phyloP scores from a whole-genome alignment of 208 protist species.

The Wallacemonas sp. region DNA sequence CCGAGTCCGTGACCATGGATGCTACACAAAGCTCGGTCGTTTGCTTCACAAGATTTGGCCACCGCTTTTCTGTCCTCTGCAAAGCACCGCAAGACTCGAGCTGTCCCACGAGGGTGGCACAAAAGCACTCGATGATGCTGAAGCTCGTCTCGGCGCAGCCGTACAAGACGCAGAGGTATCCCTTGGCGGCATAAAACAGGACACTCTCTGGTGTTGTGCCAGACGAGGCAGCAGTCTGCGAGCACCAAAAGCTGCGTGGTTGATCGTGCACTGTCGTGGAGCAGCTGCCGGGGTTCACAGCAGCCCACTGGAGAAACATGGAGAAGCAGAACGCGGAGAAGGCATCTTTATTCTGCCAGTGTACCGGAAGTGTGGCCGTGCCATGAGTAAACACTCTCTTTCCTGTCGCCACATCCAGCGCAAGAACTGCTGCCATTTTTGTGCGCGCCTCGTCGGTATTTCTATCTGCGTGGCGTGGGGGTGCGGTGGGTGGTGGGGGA shows the following conservation, averaged over 20 bases:
- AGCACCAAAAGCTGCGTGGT: conserved; percentile 2
- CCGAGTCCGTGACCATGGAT: not conserved
- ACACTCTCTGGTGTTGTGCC: not conserved
- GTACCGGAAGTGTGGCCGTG: not conserved
- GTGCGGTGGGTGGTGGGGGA: too few species aligned
- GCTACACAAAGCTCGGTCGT: not conserved
- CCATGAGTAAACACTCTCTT: too few species aligned
- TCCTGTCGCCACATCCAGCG: too few species aligned
- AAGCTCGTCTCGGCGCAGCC: not conserved
- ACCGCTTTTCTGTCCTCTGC: not conserved
- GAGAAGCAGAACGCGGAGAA: conserved; percentile 14
- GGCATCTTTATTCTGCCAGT: conserved; percentile 10
- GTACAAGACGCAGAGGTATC: conserved; percentile 5
- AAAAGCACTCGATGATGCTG: not conserved
- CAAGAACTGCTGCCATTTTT: too few species aligned
- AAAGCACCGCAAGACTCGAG: not conserved
- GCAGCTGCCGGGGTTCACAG: not conserved
- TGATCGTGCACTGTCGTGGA: not conserved
- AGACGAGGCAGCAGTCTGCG: not conserved
- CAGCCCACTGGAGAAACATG: conserved; percentile 9
- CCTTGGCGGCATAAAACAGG: not conserved
- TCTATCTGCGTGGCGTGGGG: too few species aligned
- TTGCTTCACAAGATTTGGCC: not conserved
- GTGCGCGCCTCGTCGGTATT: too few species aligned
- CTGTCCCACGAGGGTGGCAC: not conserved